phyloP scores from a whole-genome alignment of 2,329 filamentous ascomycete genomes.

The Xylaria sp. region DNA sequence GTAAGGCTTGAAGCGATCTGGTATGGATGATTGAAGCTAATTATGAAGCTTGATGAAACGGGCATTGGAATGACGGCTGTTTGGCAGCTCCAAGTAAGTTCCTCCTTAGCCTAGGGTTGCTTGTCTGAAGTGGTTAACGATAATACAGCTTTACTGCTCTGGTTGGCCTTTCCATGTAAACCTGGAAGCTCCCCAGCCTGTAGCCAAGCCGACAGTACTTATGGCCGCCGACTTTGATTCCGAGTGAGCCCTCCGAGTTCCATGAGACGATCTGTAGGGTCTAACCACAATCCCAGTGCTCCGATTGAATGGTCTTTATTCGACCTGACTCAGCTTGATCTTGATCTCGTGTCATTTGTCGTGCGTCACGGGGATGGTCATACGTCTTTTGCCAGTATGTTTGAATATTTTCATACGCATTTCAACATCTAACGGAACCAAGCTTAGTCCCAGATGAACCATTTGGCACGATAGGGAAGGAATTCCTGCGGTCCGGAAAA shows the following conservation, averaged over 20 bases:
- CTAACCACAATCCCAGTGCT: not conserved
- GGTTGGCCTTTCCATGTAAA: not conserved
- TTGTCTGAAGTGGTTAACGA: not conserved
- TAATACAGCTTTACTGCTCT: not conserved
- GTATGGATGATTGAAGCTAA: not conserved
- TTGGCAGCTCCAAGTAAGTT: constrained; percentile 1
- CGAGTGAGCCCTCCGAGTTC: not conserved
- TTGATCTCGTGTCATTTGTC: not conserved
- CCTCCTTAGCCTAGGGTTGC: not conserved
- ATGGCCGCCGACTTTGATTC: not conserved
- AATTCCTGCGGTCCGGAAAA: not conserved
- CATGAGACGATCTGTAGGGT: not conserved
- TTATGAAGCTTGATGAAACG: not conserved
- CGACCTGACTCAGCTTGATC: not conserved
- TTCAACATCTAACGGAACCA: not conserved
- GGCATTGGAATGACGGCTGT: not conserved
- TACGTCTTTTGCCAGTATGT: not conserved
- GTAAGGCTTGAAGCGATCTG: not conserved
- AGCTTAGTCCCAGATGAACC: not conserved
- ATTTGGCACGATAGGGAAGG: not conserved
- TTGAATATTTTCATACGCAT: not conserved
- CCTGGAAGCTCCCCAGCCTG: not conserved
- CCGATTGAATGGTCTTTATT: not conserved
- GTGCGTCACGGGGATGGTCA: not conserved
- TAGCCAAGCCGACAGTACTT: not conserved